These are phyloP conservation scores for Boletus vinaceobasis DNA, from an alignment of 768 basidiomycete species.

Conservation along the genomic window DNA sequence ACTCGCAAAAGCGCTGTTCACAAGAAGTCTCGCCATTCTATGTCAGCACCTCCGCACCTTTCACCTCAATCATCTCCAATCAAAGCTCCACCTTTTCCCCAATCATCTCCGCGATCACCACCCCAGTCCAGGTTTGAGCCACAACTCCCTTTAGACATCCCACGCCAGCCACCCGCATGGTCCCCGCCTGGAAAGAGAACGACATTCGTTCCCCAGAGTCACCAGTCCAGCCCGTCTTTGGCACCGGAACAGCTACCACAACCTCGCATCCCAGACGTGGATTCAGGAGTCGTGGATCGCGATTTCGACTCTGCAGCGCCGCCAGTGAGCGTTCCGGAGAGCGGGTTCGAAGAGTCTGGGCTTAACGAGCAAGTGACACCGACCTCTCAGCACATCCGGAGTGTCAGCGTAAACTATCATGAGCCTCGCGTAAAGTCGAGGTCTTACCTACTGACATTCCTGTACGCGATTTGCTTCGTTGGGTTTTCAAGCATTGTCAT, in stretches of 20 bases:
- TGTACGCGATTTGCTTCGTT: constrained; percentile 38
- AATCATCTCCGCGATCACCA: constrained; percentile 36
- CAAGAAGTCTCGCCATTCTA: constrained; percentile 63
- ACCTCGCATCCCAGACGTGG: constrained; percentile 1
- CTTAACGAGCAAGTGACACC: constrained; percentile 27
- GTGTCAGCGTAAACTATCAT: constrained; percentile 25
- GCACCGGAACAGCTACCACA: constrained; percentile 10
- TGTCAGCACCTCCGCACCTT: constrained; percentile 64
- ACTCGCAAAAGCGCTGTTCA: constrained; percentile 37
- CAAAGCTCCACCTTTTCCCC: constrained; percentile 24
- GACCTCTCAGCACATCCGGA: constrained; percentile 39
- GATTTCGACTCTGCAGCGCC: neutral
- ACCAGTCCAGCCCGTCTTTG: constrained; percentile 18
- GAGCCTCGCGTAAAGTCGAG: constrained; percentile 15
- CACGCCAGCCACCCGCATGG: constrained; percentile 29
- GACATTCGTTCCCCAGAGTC: constrained; percentile 13
- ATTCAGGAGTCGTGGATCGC: neutral
- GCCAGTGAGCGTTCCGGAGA: constrained; percentile 21
- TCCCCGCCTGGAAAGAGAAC: constrained; percentile 12
- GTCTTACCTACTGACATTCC: constrained; percentile 39
- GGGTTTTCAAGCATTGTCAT: constrained; percentile 33
- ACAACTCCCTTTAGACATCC: constrained; percentile 39
- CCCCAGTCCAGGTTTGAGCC: constrained; percentile 58
- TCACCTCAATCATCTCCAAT: constrained; percentile 43
- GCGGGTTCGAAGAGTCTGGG: constrained; percentile 13